These are phyloP conservation scores for Fusarium staphyleae DNA, from an alignment of 2,329 filamentous ascomycete species.

Conservation along the genomic window DNA sequence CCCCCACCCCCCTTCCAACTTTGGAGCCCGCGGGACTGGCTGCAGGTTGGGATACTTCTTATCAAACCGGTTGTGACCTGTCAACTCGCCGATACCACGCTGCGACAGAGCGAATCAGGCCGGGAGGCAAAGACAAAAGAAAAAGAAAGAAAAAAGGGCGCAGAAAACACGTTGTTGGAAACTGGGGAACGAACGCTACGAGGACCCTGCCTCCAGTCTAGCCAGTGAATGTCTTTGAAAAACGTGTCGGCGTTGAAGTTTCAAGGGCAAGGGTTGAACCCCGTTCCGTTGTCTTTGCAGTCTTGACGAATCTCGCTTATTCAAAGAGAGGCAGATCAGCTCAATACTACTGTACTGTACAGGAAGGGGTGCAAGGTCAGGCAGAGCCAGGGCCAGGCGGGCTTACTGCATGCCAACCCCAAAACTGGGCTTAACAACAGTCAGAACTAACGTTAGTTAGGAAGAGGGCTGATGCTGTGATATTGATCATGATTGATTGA, in stretches of 20 bases:
- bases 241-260: constrained; percentile 27
- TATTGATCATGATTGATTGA: constrained; percentile 15
- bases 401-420: constrained; percentile 6
- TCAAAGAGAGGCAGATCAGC: constrained; percentile 4
- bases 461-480: constrained; percentile 7
- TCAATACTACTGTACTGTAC: no score
- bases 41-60: constrained; percentile 26
- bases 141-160: constrained; percentile 2
- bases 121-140: constrained; percentile 7
- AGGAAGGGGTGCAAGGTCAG: constrained; percentile 4
- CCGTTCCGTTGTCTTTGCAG: constrained; percentile 2
- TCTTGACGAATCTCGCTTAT: constrained; percentile 10
- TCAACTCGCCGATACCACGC: constrained; percentile 35
- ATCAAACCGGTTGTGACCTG: no score
- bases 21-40: constrained; percentile 31
- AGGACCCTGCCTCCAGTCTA: constrained; percentile 21
- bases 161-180: constrained; percentile 17
- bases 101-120: constrained; percentile 17
- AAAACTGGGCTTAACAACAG: constrained; percentile 1
- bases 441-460: constrained; percentile 14
- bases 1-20: constrained; percentile 2
- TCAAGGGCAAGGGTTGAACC: constrained; percentile 14
- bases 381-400: constrained; percentile 6
- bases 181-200: constrained; percentile 22
- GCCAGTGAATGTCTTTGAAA: constrained; percentile 33